Evolutionary conservation across 1,284 basidiomycete genomes (phyloP).

Genomic region (Cryptococcus sp.): DNA sequence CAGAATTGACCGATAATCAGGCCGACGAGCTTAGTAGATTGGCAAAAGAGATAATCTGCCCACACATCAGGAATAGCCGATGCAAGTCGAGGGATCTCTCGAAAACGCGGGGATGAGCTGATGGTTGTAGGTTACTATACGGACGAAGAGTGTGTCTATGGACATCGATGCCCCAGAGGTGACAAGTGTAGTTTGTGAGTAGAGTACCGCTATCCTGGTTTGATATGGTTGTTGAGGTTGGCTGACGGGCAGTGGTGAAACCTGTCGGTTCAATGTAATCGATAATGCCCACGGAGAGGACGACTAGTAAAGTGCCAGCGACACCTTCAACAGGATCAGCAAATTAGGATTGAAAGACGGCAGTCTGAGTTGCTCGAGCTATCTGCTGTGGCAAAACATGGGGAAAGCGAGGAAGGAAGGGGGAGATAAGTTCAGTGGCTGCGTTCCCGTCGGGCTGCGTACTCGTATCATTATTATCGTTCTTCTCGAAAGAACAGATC

Average conservation of each 20-base stretch:
- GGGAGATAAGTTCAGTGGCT: no score
- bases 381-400: no score
- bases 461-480: no score
- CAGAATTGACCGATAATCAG: constrained; percentile 32
- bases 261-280: constrained; percentile 32
- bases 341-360: no score
- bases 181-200: constrained; percentile 31
- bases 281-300: constrained; percentile 33
- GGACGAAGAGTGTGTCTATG: constrained; percentile 39
- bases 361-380: no score
- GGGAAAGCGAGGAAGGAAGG: no score
- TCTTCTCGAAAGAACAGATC: no score
- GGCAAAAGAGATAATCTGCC: constrained; percentile 40
- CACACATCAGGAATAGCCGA: constrained; percentile 26
- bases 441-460: no score
- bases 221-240: neutral
- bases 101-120: no score
- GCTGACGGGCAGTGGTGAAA: constrained; percentile 22
- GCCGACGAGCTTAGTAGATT: constrained; percentile 30
- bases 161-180: constrained; percentile 33
- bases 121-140: constrained; percentile 23
- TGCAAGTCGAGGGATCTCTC: constrained; percentile 17
- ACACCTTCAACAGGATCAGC: no score
- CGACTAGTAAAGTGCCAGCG: no score
- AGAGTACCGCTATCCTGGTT: no score